Base-by-base conservation (phyloP, 148 eudicot genomes). In the Chenopodium suecicum region DNA sequence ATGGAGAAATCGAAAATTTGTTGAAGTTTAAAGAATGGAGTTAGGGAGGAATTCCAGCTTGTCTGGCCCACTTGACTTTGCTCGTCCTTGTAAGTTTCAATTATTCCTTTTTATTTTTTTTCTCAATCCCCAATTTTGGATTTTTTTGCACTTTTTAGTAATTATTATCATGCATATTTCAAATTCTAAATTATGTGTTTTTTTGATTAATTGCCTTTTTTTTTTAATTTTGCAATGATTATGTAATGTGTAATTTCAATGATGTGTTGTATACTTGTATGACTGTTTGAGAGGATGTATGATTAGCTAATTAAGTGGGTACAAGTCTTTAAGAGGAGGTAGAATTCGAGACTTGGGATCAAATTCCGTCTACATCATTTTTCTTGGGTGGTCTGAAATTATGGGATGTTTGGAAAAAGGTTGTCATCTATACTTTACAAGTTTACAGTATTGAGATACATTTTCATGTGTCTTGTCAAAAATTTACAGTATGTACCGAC, bases 51-150 rank as follows among this genome's bases (percentile, higher is more conserved):
- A 41, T 78, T 48, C 69, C 17, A 82, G 75, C 48, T 68, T 83
- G 86, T 84, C 88, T 13, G 84, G 79, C 29, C 68, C 85, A 58
- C 60, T 80, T 79, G 88, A 83, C 66, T 83, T 86, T 75, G 75
- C 81, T 77, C 88, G 82, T 78, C 83, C 77, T 74, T 75, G 88
- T 86, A 74, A 84, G 85, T 81, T 80, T 29, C 62, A 29, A 1
- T 37, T 29, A 11, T 62, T 60, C 32, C 0, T 41, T 78, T 41
- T 27, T 27, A 27, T 27, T 34, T 41, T 41, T 74, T 52, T 2
- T 44, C 60, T 19, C 10, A 31, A 44, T 76, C 65, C 20, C 19
- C 63, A 27, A 60, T 76, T 67, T 79, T 16, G 20, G 22, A 19
- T 3, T 9, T 17, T 27, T 70, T 37, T 70, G 56, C 50, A 20